Conservation (phyloP, 73 alveolate genomes). For the Breviolum minutum region DNA sequence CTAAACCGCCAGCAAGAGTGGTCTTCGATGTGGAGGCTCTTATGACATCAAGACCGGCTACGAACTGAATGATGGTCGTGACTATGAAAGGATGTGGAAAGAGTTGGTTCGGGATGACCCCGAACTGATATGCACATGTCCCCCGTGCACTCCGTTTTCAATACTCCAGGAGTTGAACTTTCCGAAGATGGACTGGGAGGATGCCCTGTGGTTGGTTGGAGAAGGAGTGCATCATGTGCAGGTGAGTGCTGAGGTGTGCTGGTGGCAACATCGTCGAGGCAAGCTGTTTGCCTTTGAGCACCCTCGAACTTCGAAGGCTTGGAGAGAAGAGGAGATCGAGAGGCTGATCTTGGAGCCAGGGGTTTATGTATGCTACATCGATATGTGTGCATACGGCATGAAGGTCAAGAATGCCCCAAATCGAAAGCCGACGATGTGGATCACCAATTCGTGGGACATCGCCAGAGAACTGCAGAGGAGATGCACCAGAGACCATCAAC, state of each 20-base stretch:
- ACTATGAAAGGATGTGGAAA: background rate
- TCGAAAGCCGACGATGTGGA: too few species aligned
- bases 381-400: too few species aligned
- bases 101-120: background rate
- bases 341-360: too few species aligned
- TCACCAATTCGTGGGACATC: too few species aligned
- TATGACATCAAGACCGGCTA: background rate
- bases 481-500: too few species aligned
- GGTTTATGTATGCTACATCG: too few species aligned
- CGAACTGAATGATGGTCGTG: background rate
- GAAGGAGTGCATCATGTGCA: background rate
- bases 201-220: background rate
- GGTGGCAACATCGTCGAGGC: background rate
- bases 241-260: background rate
- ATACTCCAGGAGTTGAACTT: background rate
- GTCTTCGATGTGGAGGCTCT: background rate
- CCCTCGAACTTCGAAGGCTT: too few species aligned
- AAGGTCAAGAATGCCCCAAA: too few species aligned
- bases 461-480: too few species aligned
- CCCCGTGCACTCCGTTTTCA: background rate
- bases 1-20: background rate
- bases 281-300: background rate
- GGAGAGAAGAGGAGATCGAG: too few species aligned
- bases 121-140: background rate
- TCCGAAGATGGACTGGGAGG: background rate